Base-by-base conservation (phyloP, 164 flowering plant species). In the Tinospora cordifolia region DNA sequence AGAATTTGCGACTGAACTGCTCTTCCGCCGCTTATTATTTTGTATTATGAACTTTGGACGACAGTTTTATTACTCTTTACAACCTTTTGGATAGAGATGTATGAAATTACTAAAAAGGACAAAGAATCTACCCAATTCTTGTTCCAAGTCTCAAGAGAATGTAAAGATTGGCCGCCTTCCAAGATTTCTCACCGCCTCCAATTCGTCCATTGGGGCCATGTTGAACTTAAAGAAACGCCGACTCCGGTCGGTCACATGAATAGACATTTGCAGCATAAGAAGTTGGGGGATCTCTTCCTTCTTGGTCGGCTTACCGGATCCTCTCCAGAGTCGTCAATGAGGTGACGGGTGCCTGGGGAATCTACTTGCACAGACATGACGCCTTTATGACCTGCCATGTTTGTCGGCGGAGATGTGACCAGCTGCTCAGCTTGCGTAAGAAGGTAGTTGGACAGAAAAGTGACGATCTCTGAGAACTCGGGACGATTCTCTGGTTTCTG, bases 401-500 rank as follows among this genome's bases (percentile, higher is more conserved):
- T 26, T 25, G 17, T 22, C 14, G 66, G 41, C 10, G 83, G 62
- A 12, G 8, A 68, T 69, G 17, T 66, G 66, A n/a, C 58, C 58
- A 17, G 0, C 8, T 21, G 21, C 14, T 54, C 27, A 38, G 21
- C n/a, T 51, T 71, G 59, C 46, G 63, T 11, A 10, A 12, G 12
- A 49, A 78, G 81, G 59, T 75, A 63, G 19, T 71, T 65, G 3
- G 66, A 26, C 8, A 87, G 80, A 47, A 36, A 49, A 17, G 34
- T 30, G 15, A 75, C 78, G 57, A 90, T 83, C 74, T 84, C 79
- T 3, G 19, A 66, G 71, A 90, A 89, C 58, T 85, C 86, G 3
- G 92, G 97, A 9, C 93, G 77, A n/a, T 9, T 24, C 6, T 54
- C 70, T n/a, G 97, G 89, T 65, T 90, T 86, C 25, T 79, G 81